These are phyloP conservation scores for Sporothrix pallida DNA, from an alignment of 2,329 filamentous ascomycete species.

Conservation along the genomic window DNA sequence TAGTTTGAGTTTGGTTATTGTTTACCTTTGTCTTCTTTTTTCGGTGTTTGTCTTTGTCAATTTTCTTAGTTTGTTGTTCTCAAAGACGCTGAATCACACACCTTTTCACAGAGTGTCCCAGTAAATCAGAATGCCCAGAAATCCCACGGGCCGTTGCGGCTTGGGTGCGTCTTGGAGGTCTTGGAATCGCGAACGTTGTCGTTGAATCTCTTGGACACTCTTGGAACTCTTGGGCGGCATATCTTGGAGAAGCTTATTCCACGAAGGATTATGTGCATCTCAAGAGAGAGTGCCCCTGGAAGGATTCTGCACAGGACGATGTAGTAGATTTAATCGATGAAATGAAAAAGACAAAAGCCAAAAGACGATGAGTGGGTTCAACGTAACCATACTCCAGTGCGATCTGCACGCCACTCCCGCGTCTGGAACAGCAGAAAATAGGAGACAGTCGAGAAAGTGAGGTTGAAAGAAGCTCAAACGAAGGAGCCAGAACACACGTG, in stretches of 20 bases:
- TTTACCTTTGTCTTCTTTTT: not conserved
- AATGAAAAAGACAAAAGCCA: not conserved
- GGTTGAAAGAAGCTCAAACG: not conserved
- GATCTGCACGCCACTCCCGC: constrained; percentile 15
- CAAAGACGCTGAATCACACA: too few species aligned
- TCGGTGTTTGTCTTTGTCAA: too few species aligned
- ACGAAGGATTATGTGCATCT: not conserved
- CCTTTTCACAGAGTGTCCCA: not conserved
- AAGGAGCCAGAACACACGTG: constrained; percentile 2
- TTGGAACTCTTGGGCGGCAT: not conserved
- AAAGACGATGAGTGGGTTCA: not conserved
- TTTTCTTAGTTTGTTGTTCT: too few species aligned
- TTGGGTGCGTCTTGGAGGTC: not conserved
- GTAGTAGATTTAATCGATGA: not conserved
- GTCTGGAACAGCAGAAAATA: not conserved
- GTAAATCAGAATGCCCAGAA: not conserved
- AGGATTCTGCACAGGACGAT: not conserved
- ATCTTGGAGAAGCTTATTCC: not conserved
- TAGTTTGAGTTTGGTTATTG: not conserved
- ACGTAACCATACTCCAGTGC: not conserved
- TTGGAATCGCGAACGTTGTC: not conserved
- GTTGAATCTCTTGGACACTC: not conserved
- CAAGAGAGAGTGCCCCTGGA: not conserved
- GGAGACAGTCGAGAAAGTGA: not conserved
- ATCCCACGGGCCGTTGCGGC: constrained; percentile 7